Percentiles rank a stretch among this genome's conserved stretches.
Conservation (phyloP, 1,284 basidiomycete genomes). For the Cryptococcus sp. region DNA sequence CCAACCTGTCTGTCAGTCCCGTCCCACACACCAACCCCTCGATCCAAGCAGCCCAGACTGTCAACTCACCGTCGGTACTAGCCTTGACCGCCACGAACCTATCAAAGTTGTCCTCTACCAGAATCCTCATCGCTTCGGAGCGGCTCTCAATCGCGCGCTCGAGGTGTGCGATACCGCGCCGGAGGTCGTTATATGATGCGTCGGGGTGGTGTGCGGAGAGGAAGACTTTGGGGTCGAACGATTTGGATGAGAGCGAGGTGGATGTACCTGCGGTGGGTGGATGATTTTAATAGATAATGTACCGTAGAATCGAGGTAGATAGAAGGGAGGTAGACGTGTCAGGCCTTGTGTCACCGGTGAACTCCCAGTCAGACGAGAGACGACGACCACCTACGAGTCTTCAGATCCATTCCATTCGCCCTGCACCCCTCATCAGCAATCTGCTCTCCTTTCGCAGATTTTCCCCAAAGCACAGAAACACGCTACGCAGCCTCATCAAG, state of each 20-base stretch:
- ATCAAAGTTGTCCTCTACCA: conserved; percentile 98
- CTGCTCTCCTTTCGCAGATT: neutral
- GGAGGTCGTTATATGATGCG: conserved; percentile 89
- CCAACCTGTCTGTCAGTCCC: neutral
- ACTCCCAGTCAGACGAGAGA: neutral
- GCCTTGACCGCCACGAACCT: conserved; percentile 97
- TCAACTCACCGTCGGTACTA: conserved; percentile 76
- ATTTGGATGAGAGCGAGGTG: conserved; percentile 81
- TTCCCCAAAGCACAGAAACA: too few relatives aligned
- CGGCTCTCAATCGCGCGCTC: conserved; percentile 76
- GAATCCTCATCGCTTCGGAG: conserved; percentile 85
- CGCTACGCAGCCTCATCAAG: neutral
- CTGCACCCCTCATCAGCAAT: conserved; percentile 13
- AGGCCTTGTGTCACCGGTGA: neutral
- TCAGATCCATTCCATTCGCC: conserved; percentile 36
- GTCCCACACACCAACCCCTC: neutral
- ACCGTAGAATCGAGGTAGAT: too few relatives aligned
- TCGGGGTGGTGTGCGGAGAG: conserved; percentile 90
- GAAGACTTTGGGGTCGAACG: conserved; percentile 93
- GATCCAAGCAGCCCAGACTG: neutral
- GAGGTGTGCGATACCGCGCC: conserved; percentile 67
- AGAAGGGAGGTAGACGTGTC: neutral
- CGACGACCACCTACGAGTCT: conserved; percentile 36
- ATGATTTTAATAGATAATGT: neutral
- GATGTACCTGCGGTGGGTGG: conserved; percentile 60